Base-by-base conservation (phyloP, 495 filamentous ascomycete genomes). In the Penicillium taxi region DNA sequence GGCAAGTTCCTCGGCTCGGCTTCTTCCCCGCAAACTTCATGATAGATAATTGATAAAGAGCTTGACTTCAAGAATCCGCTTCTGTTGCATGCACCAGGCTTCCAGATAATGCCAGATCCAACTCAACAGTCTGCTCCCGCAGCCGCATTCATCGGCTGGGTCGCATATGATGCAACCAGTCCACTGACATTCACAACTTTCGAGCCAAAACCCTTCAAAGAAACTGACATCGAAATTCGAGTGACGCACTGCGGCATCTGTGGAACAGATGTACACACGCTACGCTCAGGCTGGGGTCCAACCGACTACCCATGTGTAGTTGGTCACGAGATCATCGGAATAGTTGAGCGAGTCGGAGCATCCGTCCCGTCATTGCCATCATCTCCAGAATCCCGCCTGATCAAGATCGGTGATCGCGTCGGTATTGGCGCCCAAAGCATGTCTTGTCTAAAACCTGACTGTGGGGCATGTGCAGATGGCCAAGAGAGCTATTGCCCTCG, bases 291-390 rank as follows among this genome's bases (percentile, higher is more conserved):
- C 45, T 91, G 86, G 81, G 73, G 70, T 0, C 70, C 70, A 32
- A 74, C 81, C 5, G 54, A 70, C 23, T 89, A 88, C 56, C 84
- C 84, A 19, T 78, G 72, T 56, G 74, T 77, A 41, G 82, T 85
- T 13, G 86, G 85, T 31, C 86, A 91, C 61, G 88, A 95, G 52
- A 88, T 95, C 30, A 75, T 90, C 45, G 88, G 88, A 17, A 77
- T 63, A 22, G 82, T 78, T 2, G 75, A 84, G 18, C 77, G 77
- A 18, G 69, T 90, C 15, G 88, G 86, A 17, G 20, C 42, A 9
- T 44, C 14, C 9, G 58, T 64, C 1, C 28, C 54, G 5, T 48
- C 34, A n/a, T 46, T 57, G 9, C 14, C 35, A 23, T 52, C 46
- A 11, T 67, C 59, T 22, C 66, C 77, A 21, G 78, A 69, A 4